Conservation (phyloP, 768 basidiomycete genomes). For the Coprinopsis strossmayeri region DNA sequence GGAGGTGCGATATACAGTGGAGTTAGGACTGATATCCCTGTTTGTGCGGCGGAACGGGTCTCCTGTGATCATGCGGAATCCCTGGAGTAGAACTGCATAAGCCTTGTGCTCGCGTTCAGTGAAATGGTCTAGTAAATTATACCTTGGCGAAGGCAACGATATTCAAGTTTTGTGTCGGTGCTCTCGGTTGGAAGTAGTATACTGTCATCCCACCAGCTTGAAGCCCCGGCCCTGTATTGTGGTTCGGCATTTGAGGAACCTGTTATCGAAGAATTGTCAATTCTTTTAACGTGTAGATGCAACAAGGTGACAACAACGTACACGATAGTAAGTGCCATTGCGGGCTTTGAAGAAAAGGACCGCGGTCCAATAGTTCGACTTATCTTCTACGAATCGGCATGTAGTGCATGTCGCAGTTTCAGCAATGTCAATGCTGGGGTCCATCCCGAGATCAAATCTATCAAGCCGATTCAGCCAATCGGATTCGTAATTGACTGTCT, state of each 20-base stretch:
- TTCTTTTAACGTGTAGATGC: background rate
- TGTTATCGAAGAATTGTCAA: background rate
- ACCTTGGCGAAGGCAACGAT: conserved; percentile 8
- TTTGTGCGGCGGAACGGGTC: conserved; percentile 5
- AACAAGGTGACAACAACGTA: background rate
- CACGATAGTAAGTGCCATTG: conserved; percentile 4
- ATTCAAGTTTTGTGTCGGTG: conserved; percentile 9
- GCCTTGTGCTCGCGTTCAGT: too few species aligned
- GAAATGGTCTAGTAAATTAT: background rate
- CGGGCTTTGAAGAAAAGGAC: conserved; percentile 9
- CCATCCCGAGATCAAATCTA: conserved; percentile 6
- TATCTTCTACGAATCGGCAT: conserved; percentile 8
- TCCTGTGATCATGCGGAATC: conserved; percentile 10
- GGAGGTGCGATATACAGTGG: conserved; percentile 1
- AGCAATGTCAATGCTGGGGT: background rate
- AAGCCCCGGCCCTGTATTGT: conserved; percentile 10
- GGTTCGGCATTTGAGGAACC: conserved; percentile 12
- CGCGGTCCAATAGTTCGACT: conserved; percentile 10
- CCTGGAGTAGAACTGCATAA: background rate
- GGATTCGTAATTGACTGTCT: too few species aligned
- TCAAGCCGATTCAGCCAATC: too few species aligned
- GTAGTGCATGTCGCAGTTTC: conserved; percentile 6
- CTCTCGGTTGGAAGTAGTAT: conserved; percentile 11
- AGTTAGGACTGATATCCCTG: background rate
- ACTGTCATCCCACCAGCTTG: conserved; percentile 11